Conservation (phyloP, 1,284 basidiomycete species). For the Naganishia albida region DNA sequence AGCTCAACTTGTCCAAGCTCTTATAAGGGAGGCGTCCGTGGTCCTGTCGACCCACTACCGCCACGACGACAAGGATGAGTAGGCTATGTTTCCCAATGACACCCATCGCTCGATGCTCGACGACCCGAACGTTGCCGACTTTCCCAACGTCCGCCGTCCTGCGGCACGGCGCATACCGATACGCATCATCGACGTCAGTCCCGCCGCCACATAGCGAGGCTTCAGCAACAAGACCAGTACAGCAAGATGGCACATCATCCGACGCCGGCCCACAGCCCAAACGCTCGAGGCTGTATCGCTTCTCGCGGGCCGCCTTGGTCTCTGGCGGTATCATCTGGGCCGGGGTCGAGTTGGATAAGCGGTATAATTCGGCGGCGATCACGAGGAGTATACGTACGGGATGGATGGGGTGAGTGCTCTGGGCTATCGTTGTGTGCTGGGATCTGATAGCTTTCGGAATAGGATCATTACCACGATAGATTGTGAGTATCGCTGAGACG, state of each 20-base stretch:
- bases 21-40: no score
- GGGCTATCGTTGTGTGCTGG: background rate
- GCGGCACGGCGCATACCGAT: no score
- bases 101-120: no score
- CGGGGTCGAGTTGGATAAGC: slow-evolving; percentile 21
- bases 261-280: background rate
- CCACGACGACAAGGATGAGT: no score
- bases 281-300: slow-evolving; percentile 7
- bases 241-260: background rate
- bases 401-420: slow-evolving; percentile 27
- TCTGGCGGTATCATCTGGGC: slow-evolving; percentile 16
- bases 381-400: slow-evolving; percentile 27
- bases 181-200: background rate
- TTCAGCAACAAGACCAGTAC: background rate
- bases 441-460: background rate
- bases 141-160: no score
- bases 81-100: no score
- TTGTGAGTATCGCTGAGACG: slow-evolving; percentile 40
- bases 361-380: slow-evolving; percentile 28
- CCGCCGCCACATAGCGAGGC: background rate
- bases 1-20: no score
- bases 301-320: slow-evolving; percentile 11
- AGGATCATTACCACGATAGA: slow-evolving; percentile 51
- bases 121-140: no score
- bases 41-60: no score